phyloP scores from a whole-genome alignment of 2,329 filamentous ascomycete genomes.

The Sarocladiaceae sp. region DNA sequence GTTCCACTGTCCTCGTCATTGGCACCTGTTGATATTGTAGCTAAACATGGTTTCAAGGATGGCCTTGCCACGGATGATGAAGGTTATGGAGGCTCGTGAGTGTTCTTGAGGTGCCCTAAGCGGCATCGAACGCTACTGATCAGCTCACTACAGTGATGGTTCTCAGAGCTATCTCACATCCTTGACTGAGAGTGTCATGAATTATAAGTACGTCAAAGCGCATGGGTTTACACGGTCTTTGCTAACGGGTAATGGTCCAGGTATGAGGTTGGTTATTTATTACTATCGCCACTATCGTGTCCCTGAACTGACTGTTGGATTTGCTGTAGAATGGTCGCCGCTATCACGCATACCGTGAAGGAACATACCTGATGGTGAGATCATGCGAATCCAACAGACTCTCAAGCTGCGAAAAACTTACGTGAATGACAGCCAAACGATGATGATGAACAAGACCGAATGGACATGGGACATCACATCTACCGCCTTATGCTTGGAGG shows the following conservation, averaged over 20 bases:
- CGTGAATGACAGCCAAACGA: conserved; percentile 33
- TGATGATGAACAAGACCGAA: conserved; percentile 29
- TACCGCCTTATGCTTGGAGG: conserved; percentile 26
- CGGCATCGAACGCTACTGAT: neutral
- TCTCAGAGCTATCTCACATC: conserved; percentile 4
- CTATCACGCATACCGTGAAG: conserved; percentile 5
- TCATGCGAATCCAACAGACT: neutral
- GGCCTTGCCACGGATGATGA: conserved; percentile 3
- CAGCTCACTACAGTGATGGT: neutral
- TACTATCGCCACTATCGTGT: neutral
- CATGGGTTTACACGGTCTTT: neutral
- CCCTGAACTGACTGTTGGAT: neutral
- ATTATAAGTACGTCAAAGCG: conserved; percentile 1
- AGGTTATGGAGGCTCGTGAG: conserved; percentile 6
- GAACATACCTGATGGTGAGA: conserved; percentile 4
- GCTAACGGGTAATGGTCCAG: conserved; percentile 1
- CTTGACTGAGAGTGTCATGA: neutral
- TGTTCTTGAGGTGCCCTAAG: neutral
- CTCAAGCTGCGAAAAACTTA: conserved; percentile 14
- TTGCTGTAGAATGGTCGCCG: neutral
- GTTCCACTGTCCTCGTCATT: neutral
- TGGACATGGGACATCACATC: conserved; percentile 32
- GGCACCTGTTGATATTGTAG: neutral
- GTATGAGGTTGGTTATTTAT: conserved; percentile 5
- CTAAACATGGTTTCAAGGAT: neutral